Evolutionary conservation across 768 basidiomycete species (phyloP).

Genomic region (Suillus hirtellus): DNA sequence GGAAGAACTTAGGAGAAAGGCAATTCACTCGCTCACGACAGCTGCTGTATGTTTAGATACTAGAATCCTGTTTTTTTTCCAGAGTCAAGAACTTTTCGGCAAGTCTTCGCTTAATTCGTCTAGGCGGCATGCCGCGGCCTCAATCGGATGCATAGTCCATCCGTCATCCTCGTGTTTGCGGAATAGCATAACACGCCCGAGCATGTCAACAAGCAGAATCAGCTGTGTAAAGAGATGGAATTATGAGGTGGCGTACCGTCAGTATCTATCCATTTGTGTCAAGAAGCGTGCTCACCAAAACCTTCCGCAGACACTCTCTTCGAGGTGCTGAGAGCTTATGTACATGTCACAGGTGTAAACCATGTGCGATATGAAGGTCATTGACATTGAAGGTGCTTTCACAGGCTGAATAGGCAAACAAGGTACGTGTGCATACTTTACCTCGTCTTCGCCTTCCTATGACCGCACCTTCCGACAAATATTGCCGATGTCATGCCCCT

Average conservation of each 20-base stretch:
- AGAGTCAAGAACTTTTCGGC: background rate
- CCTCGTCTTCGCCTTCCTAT: background rate
- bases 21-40: background rate
- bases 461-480: background rate
- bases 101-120: background rate
- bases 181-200: background rate
- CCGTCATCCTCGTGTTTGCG: background rate
- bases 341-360: background rate
- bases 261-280: background rate
- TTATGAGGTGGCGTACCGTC: background rate
- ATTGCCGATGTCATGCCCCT: background rate
- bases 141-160: background rate
- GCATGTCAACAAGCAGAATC: background rate
- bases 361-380: background rate
- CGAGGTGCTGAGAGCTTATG: background rate
- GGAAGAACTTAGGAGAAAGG: background rate
- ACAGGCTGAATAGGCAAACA: background rate
- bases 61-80: background rate
- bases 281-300: background rate
- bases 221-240: background rate
- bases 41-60: background rate
- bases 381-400: background rate
- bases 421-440: background rate
- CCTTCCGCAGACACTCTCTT: background rate
- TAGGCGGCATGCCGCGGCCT: background rate